Evolutionary conservation across 352 stramenopile species (phyloP).

Genomic region (Phytophthora tentaculata): DNA sequence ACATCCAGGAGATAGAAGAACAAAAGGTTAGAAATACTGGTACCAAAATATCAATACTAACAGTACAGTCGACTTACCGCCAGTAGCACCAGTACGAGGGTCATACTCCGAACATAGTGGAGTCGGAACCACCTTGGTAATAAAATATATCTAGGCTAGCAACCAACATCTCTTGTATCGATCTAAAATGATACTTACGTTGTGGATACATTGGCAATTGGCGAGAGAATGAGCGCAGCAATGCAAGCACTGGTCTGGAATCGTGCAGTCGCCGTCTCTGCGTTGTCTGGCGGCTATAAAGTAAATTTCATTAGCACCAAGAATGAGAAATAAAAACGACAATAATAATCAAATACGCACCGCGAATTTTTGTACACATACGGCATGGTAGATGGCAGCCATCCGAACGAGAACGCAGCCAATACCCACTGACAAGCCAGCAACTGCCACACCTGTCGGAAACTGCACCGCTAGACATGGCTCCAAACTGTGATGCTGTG

Average conservation of each 20-base stretch:
- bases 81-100: conserved; percentile 37
- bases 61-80: conserved; percentile 40
- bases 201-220: conserved; percentile 30
- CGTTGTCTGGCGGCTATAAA: conserved; percentile 40
- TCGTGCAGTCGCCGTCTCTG: conserved; percentile 45
- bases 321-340: background rate
- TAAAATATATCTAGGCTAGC: conserved; percentile 5
- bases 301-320: background rate
- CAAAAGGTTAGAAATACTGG: background rate
- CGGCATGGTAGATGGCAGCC: conserved; percentile 73
- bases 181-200: conserved; percentile 20
- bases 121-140: conserved; percentile 48
- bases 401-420: conserved; percentile 68
- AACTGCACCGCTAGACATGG: conserved; percentile 25
- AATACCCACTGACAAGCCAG: conserved; percentile 62
- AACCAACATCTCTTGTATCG: background rate
- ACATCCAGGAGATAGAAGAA: too few species aligned
- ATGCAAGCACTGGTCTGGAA: conserved; percentile 68
- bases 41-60: background rate
- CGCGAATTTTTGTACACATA: conserved; percentile 79
- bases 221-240: conserved; percentile 60
- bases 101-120: conserved; percentile 57
- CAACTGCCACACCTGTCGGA: conserved; percentile 55
- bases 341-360: conserved; percentile 38
- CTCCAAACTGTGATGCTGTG: conserved; percentile 1